Base-by-base conservation (phyloP, 2,329 filamentous ascomycete genomes). In the Paraphaeosphaeria sporulosa region DNA sequence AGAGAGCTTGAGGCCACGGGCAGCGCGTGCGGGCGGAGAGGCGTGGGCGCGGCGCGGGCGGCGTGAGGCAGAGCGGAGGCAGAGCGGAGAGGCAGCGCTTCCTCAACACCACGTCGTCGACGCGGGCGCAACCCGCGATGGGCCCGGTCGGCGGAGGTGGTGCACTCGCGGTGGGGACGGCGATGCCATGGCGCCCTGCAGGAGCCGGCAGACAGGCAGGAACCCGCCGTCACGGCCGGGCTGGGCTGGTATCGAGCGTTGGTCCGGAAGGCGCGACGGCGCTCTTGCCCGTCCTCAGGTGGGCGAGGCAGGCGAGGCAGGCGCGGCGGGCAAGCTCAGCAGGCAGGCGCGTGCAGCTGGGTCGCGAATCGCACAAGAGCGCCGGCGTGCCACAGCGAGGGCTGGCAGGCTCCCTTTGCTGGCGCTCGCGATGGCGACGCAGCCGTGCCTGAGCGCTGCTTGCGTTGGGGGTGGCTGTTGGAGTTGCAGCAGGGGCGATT, bases 401-500 rank as follows among this genome's bases (percentile, higher is more conserved):
- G 23, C 51, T 21, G 25, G 42, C 32, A 17, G 42, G 27, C 51
- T 55, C 50, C 57, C 43, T 44, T 50, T 21, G 51, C 50, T 5
- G 21, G 42, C 19, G 42, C 52, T 25, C 42, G 38, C 17, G 38
- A n/a, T 15, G 38, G 38, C 38, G 30, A 43, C 50, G 25, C 43
- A 56, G 69, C 62, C 63, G 70, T 68, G 67, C 67, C 65, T 70
- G 68, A 42, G 34, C 42, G 27, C 38, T 57, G 56, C 48, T 54
- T n/a, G 36, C 9, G 36, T 40, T 63, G 54, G 65, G 54, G 62
- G 70, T 74, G 72, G 68, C 68, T 72, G 30, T 32, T 32, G 30
- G 30, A 8, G 30, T 32, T 38, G 61, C 46, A 61, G 61, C 72
- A 74, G 69, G 74, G 73, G 67, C 15, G 42, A 71, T 75, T 76